Evolutionary conservation across 2,329 filamentous ascomycete genomes (phyloP), one percentile per base, ranked within the genome.

Genomic region (Exophiala mesophila): DNA sequence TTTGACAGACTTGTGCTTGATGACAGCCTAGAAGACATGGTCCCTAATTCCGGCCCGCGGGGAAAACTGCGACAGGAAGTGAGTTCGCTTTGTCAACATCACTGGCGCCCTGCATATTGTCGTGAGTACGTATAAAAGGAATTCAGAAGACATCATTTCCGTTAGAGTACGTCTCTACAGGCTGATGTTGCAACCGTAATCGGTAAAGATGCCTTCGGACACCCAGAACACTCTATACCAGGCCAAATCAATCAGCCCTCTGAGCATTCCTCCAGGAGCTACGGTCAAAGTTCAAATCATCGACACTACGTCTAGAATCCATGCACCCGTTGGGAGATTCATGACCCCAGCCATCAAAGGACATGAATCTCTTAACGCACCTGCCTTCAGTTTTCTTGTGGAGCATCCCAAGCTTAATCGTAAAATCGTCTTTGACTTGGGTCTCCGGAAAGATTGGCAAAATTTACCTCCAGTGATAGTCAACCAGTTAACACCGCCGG

Each of bases 341-440:
- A 46, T 46, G 43, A n/a, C 5, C 3, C 43, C 43, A 8, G 9
- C 19, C 2, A 41, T 48, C 9, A 30, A 20, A n/a, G 45, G 45
- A 4, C 41, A 44, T 16, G 24, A 24, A 3, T 12, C 10, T 30
- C 31, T 48, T 20, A 15, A 29, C 4, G 40, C 20, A 9, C 46
- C 46, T 4, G 28, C 30, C 15, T 45, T 41, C 29, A 35, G 36
- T 19, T 49, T 49, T 34, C 21, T 49, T 32, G 18, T 49, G 5
- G 44, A 47, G 15, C 44, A 47, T 16, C 19, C 34, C 9, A 23
- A 28, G 9, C 29, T 29, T 8, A n/a, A 28, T 12, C 34, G 42
- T 4, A 45, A 51, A 24, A 20, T 53, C 17, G 13, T 57, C 9
- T 58, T 54, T 30, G 56, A 59, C 36, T 47, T 59, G 1, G 56